Base-by-base conservation (phyloP, 1,284 basidiomycete species). In the Apiotrichum mycotoxinovorans region DNA sequence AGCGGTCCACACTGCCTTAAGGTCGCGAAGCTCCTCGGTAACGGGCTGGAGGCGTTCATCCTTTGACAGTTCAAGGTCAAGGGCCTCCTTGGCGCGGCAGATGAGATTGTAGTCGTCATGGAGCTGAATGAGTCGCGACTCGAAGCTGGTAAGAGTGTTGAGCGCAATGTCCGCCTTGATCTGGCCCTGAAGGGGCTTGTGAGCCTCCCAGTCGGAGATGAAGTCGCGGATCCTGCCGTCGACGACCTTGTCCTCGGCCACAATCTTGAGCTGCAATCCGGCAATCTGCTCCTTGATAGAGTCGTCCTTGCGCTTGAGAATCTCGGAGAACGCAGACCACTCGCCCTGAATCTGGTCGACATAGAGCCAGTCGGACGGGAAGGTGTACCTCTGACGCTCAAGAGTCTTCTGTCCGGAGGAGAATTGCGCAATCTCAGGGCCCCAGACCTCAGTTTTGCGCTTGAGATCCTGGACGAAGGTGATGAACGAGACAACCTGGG, bases 391-490 rank as follows among this genome's bases (percentile, higher is more conserved):
- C 76, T 98, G 97, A 52, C 94, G 85, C 77, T 98, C 93, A 57
- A 98, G 83, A 2, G 92, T 95, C 83, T 96, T 95, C 80, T 99
- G 94, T 53, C 95, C 94, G 60, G 85, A 86, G 37, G 87, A 88
- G 70, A 95, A 98, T 47, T 94, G 84, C 60, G 93, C 91, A 72
- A 98, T 93, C 83, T 95, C 89, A 18, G 93, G 91, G n/a, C 86
- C 87, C 96, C 96, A 98, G 83, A 86, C 83, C 79, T 92, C 90
- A 57, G 91, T 90, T 81, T 94, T 96, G 73, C 89, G 87, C 81
- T 98, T 98, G 66, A 98, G 84, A 80, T 98, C 94, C 79, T 98
- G 95, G 1, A 98, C 94, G 73, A 97, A 97, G 25, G 96, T 99
- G 78, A 99, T 98, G 78, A 98, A 97, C 1, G 91, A 88, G 65